These are phyloP conservation scores for Arbutus unedo DNA, from an alignment of 148 eudicot genomes.

Conservation along the genomic window DNA sequence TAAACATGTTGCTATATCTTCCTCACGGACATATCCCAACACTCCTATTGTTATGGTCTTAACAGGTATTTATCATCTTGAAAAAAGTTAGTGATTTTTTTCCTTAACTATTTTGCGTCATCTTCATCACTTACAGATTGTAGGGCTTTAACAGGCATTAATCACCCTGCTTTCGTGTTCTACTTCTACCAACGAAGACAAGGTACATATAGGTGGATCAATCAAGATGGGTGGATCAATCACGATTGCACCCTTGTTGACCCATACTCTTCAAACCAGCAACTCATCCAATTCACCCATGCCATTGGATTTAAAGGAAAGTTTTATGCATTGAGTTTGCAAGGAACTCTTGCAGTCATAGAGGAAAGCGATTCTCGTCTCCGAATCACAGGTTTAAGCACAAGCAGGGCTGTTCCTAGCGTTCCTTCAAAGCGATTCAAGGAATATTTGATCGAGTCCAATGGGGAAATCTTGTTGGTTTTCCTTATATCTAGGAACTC, in stretches of 20 bases:
- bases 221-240: background rate
- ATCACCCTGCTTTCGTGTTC: slow-evolving; percentile 5
- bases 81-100: too few relatives aligned
- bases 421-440: slow-evolving; percentile 20
- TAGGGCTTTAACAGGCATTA: background rate
- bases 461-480: slow-evolving; percentile 30
- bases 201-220: background rate
- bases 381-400: slow-evolving; percentile 13
- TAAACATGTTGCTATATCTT: background rate
- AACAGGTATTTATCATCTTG: background rate
- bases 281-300: slow-evolving; percentile 21
- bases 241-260: slow-evolving; percentile 15
- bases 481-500: slow-evolving; percentile 24
- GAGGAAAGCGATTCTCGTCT: slow-evolving; percentile 19
- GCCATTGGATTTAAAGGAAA: slow-evolving; percentile 24
- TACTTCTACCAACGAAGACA: background rate
- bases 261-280: slow-evolving; percentile 12
- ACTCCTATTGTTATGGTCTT: too few relatives aligned
- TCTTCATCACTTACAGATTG: background rate
- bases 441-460: slow-evolving; percentile 25
- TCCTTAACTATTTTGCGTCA: too few relatives aligned
- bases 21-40: background rate
- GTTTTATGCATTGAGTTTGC: slow-evolving; percentile 28
- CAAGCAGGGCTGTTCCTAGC: slow-evolving; percentile 28
- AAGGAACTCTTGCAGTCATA: slow-evolving; percentile 30